Evolutionary conservation across 2,329 filamentous ascomycete species (phyloP).

Genomic region (Colletotrichum truncatum): DNA sequence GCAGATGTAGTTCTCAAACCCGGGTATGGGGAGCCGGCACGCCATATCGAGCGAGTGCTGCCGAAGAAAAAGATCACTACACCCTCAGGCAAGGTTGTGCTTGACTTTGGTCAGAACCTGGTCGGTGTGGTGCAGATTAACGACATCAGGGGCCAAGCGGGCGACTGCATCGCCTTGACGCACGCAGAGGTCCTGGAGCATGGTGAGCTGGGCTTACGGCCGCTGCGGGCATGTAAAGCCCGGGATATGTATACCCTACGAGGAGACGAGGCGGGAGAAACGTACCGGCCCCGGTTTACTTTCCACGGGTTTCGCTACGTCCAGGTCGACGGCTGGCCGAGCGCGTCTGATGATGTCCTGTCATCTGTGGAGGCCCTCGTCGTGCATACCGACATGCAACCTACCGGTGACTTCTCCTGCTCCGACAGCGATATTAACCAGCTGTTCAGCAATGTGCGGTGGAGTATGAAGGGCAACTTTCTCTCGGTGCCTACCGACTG

Average conservation of each 20-base stretch:
- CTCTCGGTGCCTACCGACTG: constrained; percentile 28
- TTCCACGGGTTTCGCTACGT: constrained; percentile 63
- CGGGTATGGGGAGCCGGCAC: too few relatives aligned
- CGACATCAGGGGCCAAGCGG: constrained; percentile 32
- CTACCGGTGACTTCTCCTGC: constrained; percentile 8
- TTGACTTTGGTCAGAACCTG: constrained; percentile 56
- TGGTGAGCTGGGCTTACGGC: constrained; percentile 47
- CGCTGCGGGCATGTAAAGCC: constrained; percentile 46
- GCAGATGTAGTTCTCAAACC: neutral
- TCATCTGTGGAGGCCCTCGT: constrained; percentile 13
- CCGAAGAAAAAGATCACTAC: constrained; percentile 40
- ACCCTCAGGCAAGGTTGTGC: constrained; percentile 43
- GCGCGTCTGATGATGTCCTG: neutral
- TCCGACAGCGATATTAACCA: constrained; percentile 13
- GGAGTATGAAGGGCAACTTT: constrained; percentile 27
- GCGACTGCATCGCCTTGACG: constrained; percentile 39
- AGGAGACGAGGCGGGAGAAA: constrained; percentile 30
- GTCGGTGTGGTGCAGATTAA: constrained; percentile 44
- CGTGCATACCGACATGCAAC: constrained; percentile 22
- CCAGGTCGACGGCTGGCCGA: constrained; percentile 50
- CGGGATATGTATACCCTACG: constrained; percentile 43
- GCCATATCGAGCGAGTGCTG: constrained; percentile 38
- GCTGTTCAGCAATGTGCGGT: constrained; percentile 13
- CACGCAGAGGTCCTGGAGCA: constrained; percentile 55
- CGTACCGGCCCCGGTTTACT: constrained; percentile 56